Conservation (phyloP, 1,284 basidiomycete species). For the Austropuccinia psidii region DNA sequence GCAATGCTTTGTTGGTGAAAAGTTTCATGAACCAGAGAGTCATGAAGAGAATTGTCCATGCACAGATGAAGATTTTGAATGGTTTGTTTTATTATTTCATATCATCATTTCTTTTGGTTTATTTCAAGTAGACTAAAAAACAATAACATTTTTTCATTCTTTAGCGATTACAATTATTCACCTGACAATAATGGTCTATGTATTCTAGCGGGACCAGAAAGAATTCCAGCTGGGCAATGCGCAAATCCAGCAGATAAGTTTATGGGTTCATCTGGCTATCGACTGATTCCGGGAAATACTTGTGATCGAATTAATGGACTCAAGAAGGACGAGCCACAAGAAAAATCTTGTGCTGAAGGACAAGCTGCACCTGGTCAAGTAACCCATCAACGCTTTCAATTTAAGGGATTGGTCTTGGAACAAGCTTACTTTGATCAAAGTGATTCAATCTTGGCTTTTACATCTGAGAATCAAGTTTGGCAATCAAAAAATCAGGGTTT, state of each 20-base stretch:
- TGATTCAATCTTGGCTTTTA: constrained; percentile 71
- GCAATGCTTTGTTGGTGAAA: constrained; percentile 84
- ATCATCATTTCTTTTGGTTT: constrained; percentile 21
- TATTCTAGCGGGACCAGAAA: constrained; percentile 72
- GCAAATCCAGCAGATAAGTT: constrained; percentile 60
- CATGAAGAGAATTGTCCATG: constrained; percentile 78
- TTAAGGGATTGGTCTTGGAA: constrained; percentile 63
- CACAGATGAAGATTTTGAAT: constrained; percentile 82
- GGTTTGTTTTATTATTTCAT: constrained; percentile 53
- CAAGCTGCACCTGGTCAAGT: constrained; percentile 48
- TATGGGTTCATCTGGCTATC: constrained; percentile 80
- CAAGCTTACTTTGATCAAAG: constrained; percentile 76
- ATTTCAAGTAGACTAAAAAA: not conserved
- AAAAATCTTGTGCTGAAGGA: constrained; percentile 62
- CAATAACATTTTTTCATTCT: not conserved
- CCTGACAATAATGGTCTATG: constrained; percentile 61
- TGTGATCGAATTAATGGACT: constrained; percentile 58
- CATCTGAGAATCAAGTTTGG: constrained; percentile 71
- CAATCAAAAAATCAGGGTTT: constrained; percentile 92
- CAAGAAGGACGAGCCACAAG: constrained; percentile 62
- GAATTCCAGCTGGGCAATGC: constrained; percentile 72
- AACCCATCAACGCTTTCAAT: constrained; percentile 57
- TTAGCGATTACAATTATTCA: constrained; percentile 79
- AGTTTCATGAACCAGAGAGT: constrained; percentile 74
- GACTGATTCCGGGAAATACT: constrained; percentile 85